A percentile compares a stretch with the other conserved stretches of the same genome.
These are phyloP conservation scores for Trametopsis cervina DNA, from an alignment of 768 basidiomycete genomes.

Conservation along the genomic window DNA sequence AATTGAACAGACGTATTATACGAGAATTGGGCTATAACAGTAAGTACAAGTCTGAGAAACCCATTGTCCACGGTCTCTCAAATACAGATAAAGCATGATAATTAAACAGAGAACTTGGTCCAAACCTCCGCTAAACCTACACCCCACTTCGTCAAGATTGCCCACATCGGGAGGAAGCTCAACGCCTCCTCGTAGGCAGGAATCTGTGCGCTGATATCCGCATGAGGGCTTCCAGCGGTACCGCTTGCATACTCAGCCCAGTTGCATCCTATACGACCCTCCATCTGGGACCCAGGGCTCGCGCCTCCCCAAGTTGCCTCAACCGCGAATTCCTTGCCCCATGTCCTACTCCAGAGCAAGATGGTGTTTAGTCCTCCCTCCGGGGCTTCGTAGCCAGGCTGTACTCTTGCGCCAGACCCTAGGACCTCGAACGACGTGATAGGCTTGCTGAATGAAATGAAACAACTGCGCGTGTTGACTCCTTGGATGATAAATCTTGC, in stretches of 20 bases:
- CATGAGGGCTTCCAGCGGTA: conserved; percentile 34
- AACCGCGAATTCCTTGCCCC: conserved; percentile 48
- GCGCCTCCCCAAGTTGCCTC: conserved; percentile 40
- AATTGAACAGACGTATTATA: no score
- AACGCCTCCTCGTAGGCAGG: conserved; percentile 67
- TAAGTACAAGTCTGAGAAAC: no score
- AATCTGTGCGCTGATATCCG: conserved; percentile 34
- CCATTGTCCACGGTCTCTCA: no score
- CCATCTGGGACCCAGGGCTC: conserved; percentile 10
- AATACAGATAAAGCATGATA: no score
- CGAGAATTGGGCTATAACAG: no score
- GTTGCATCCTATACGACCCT: conserved; percentile 50
- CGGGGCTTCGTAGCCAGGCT: conserved; percentile 35
- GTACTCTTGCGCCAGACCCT: conserved; percentile 28
- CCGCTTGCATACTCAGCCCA: conserved; percentile 66
- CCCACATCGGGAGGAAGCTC: conserved; percentile 62
- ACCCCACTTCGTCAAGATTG: conserved; percentile 45
- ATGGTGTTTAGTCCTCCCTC: conserved; percentile 32
- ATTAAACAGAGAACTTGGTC: conserved; percentile 27
- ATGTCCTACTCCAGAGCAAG: conserved; percentile 54
- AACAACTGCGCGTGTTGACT: conserved; percentile 56
- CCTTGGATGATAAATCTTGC: conserved; percentile 48
- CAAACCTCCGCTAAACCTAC: conserved; percentile 55
- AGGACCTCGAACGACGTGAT: conserved; percentile 36
- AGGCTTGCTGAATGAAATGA: conserved; percentile 48